Evolutionary conservation across 1,284 basidiomycete genomes (phyloP).

Genomic region (Ceratobasidium sp.): DNA sequence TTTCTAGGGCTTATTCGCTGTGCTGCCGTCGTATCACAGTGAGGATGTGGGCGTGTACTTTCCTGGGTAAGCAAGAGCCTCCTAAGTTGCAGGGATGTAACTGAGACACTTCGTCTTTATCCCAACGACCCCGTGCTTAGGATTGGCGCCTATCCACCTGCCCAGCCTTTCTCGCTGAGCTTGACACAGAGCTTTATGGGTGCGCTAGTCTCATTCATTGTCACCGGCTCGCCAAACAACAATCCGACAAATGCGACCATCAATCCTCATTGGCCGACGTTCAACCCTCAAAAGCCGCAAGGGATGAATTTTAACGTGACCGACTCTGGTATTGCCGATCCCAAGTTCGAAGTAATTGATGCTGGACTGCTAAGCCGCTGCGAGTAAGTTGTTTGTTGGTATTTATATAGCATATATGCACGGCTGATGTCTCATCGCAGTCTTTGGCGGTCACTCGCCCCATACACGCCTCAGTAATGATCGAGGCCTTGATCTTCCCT

Average conservation of each 20-base stretch:
- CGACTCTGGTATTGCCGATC: conserved; percentile 2
- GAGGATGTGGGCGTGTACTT: conserved; percentile 31
- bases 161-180: conserved; percentile 31
- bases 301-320: conserved; percentile 24
- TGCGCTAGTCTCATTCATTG: conserved; percentile 31
- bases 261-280: conserved; percentile 23
- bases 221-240: conserved; percentile 31
- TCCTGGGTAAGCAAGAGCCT: conserved; percentile 18
- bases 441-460: conserved; percentile 27
- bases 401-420: background rate
- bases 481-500: background rate
- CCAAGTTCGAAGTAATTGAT: conserved; percentile 21
- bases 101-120: too few species aligned
- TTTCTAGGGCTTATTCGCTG: conserved; percentile 31
- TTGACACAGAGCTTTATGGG: conserved; percentile 35
- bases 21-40: conserved; percentile 19
- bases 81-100: background rate
- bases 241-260: conserved; percentile 27
- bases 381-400: conserved; percentile 14
- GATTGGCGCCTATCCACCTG: background rate
- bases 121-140: background rate
- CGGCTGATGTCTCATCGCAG: background rate
- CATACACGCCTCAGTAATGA: conserved; percentile 25
- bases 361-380: conserved; percentile 8
- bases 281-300: conserved; percentile 7